These are phyloP conservation scores for Cordyceps cateniannulata DNA, from an alignment of 2,329 filamentous ascomycete genomes.

Conservation along the genomic window DNA sequence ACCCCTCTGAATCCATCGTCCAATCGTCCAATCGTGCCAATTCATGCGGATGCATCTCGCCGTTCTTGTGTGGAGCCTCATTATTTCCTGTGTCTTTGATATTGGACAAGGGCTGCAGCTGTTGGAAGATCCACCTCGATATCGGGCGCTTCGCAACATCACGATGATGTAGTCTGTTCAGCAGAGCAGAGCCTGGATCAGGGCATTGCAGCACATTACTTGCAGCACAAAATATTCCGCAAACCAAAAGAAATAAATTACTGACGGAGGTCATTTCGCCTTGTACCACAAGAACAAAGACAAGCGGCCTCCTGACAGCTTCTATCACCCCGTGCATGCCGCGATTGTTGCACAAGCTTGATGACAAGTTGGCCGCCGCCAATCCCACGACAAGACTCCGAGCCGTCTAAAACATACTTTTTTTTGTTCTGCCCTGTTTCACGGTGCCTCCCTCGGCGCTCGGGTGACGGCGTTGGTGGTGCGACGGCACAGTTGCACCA, in stretches of 20 bases:
- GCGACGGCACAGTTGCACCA: conserved; percentile 1
- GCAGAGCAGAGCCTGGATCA: background rate
- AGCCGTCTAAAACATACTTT: conserved; percentile 9
- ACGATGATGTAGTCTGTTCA: background rate
- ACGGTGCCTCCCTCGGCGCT: conserved; percentile 11
- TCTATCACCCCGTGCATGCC: too few species aligned
- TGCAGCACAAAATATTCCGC: too few species aligned
- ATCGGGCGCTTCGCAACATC: background rate
- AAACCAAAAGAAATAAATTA: too few species aligned
- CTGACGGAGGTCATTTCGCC: too few species aligned
- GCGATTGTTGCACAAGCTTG: background rate
- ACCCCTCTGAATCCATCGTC: background rate
- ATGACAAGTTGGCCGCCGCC: background rate
- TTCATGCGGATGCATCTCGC: background rate
- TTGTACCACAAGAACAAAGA: too few species aligned
- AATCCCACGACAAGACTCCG: background rate
- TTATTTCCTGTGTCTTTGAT: conserved; percentile 10
- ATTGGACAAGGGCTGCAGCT: conserved; percentile 2
- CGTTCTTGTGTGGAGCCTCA: conserved; percentile 3
- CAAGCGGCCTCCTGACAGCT: too few species aligned
- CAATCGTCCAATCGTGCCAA: conserved; percentile 2
- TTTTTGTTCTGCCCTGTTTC: conserved; percentile 4
- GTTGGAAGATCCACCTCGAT: background rate
- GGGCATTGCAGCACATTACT: background rate
- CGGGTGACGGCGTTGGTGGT: conserved; percentile 12